Conservation (phyloP, 352 stramenopile species). For the Pythium sp. region DNA sequence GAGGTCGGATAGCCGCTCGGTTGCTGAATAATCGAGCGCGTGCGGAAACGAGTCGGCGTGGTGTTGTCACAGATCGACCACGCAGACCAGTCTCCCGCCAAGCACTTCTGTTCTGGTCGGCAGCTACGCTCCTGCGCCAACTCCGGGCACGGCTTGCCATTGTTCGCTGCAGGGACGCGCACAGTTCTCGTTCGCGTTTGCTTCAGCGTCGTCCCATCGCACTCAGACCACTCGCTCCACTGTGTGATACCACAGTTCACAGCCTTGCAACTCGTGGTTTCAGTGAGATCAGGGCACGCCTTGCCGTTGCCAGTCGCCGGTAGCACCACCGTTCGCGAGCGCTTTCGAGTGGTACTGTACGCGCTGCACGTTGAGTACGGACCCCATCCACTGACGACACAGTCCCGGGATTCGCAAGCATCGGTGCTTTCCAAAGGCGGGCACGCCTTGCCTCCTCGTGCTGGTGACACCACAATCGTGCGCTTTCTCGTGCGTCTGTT, state of each 20-base stretch:
- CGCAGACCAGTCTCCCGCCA: constrained; percentile 42
- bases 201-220: constrained; percentile 26
- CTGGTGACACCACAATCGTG: constrained; percentile 32
- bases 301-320: constrained; percentile 34
- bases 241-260: constrained; percentile 53
- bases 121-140: constrained; percentile 47
- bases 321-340: constrained; percentile 30
- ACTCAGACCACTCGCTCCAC: constrained; percentile 49
- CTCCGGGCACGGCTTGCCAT: constrained; percentile 37
- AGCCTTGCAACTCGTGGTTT: constrained; percentile 33
- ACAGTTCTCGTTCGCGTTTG: constrained; percentile 41
- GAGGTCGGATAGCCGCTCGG: neutral
- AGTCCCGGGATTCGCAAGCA: constrained; percentile 39
- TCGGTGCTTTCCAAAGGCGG: constrained; percentile 31
- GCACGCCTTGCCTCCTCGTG: constrained; percentile 39
- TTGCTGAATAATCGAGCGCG: constrained; percentile 35
- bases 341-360: constrained; percentile 33
- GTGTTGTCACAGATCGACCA: constrained; percentile 44
- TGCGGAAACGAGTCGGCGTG: constrained; percentile 33
- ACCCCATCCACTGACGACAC: constrained; percentile 52
- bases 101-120: constrained; percentile 36
- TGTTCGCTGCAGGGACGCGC: constrained; percentile 29
- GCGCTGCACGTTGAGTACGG: constrained; percentile 38
- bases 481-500: constrained; percentile 32
- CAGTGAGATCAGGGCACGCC: constrained; percentile 42